Base-by-base conservation (phyloP, 495 filamentous ascomycete genomes). In the Aspergillus saccharolyticus region DNA sequence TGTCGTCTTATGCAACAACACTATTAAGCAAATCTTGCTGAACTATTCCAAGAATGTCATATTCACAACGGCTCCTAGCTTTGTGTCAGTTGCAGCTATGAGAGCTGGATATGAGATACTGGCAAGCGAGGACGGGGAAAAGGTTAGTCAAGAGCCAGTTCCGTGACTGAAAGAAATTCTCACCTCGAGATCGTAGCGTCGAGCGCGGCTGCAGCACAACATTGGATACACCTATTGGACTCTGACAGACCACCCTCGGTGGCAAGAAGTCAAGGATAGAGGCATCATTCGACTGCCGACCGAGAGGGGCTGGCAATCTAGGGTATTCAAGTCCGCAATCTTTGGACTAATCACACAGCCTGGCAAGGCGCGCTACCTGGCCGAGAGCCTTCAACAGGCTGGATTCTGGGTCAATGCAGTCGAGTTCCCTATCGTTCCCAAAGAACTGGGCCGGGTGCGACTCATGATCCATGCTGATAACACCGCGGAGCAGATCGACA, bases 21-120 rank as follows among this genome's bases (percentile, higher is more conserved):
- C 66, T 3, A 62, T 67, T 18, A 57, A 57, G 46, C 24, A 50
- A 4, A 39, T 48, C n/a, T 51, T 72, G 9, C 59, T 74, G 25
- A 74, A 76, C 53, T 67, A 71, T 30, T 63, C 73, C 42, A 63
- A 70, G 6, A 62, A 56, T 30, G 42, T 75, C 21, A 71, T 72
- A 16, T 75, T 66, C 58, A 69, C 61, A 2, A 70, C 69, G 0
- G 72, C 71, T 1, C 67, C 70, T 16, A 61, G 66, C 6, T 74
- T 72, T 43, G 64, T 71, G 4, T 51, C 61, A 1, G 55, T 74
- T 9, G 72, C 73, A 15, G 66, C 64, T 10, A 69, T 74, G 19
- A 57, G 63, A 39, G 59, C 64, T 1, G 71, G 55, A 1, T 76
- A 74, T 53, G 64, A 64, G 8, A 45, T 75, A 4, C 16, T 53